Evolutionary conservation across 495 filamentous ascomycete genomes (phyloP), one percentile per base, ranked within the genome.

Genomic region (Talaromyces adpressus): DNA sequence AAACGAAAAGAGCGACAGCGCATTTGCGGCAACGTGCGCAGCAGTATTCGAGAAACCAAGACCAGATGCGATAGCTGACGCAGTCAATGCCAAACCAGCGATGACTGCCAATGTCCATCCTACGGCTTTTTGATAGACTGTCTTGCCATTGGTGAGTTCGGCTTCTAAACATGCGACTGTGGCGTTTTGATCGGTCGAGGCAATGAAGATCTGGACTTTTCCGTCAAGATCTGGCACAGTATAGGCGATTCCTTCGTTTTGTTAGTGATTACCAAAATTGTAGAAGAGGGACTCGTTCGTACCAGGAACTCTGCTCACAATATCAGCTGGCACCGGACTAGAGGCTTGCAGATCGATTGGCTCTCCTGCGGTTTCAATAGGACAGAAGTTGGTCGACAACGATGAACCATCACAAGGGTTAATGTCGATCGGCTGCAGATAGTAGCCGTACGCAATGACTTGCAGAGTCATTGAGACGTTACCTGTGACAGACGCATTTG

Each of bases 1-100:
- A 74, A 90, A 95, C 59, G 89, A 85, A 65, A 94, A 93, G n/a
- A 95, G 81, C 41, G 91, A 91, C 36, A 94, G 74, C 8, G 91
- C 85, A 71, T 91, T 92, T 49, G 91, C 85, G 11, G 91, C 91
- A 53, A 95, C 86, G 72, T 95, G 91, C n/a, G 91, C 90, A 57
- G 91, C 91, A n/a, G 91, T 91, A 70, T 93, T 94, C 22, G 90
- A 89, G 75, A 92, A 86, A 47, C 88, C 88, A 22, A 91, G 75
- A 7, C 87, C 87, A 22, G 84, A 86, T 36, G 87, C 81, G 61
- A 91, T 78, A 63, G 87, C 88, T 41, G 89, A 90, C 8, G 86
- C 85, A 53, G 91, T 74, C 41, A 95, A 79, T 45, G 87, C 88
- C 41, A 93, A 70, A 62, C 87, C 88, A 60, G 87, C 87, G 59